These are phyloP conservation scores for Phytophthora capsici DNA, from an alignment of 352 stramenopile species.

Conservation along the genomic window DNA sequence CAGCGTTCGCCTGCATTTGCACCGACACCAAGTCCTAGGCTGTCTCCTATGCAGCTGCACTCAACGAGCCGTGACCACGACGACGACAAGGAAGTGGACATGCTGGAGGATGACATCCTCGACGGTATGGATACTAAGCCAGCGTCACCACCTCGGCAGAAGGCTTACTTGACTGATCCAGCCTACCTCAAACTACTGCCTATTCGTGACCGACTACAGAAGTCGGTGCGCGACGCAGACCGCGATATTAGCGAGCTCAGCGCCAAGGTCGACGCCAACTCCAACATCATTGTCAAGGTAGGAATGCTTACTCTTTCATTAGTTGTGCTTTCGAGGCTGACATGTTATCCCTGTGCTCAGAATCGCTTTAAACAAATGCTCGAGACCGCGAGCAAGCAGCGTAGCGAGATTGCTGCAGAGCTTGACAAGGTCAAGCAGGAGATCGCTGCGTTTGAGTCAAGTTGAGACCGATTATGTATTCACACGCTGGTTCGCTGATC, in stretches of 20 bases:
- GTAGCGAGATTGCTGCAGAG: constrained; percentile 54
- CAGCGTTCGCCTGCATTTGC: constrained; percentile 72
- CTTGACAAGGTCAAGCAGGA: constrained; percentile 63
- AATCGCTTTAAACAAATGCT: constrained; percentile 87
- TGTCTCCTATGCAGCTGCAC: constrained; percentile 49
- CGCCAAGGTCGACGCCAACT: constrained; percentile 73
- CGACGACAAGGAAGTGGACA: constrained; percentile 79
- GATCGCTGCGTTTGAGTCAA: constrained; percentile 52
- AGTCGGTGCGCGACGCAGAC: constrained; percentile 71
- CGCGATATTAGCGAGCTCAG: constrained; percentile 70
- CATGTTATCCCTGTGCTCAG: constrained; percentile 32
- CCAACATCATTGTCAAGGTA: constrained; percentile 88
- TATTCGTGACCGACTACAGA: constrained; percentile 69
- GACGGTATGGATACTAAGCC: constrained; percentile 75
- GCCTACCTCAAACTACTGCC: constrained; percentile 71
- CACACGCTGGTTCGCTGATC: neutral
- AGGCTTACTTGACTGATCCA: constrained; percentile 65
- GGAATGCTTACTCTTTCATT: neutral
- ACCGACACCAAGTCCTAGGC: constrained; percentile 54
- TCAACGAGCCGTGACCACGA: constrained; percentile 34
- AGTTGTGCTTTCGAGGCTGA: constrained; percentile 3
- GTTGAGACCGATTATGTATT: constrained; percentile 21
- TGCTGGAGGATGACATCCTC: constrained; percentile 81
- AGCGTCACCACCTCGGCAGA: constrained; percentile 32
- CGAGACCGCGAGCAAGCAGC: constrained; percentile 65